Percentiles rank a stretch among this genome's conserved stretches.
These are phyloP conservation scores for Suillus lakei DNA, from an alignment of 768 basidiomycete species.

Conservation along the genomic window DNA sequence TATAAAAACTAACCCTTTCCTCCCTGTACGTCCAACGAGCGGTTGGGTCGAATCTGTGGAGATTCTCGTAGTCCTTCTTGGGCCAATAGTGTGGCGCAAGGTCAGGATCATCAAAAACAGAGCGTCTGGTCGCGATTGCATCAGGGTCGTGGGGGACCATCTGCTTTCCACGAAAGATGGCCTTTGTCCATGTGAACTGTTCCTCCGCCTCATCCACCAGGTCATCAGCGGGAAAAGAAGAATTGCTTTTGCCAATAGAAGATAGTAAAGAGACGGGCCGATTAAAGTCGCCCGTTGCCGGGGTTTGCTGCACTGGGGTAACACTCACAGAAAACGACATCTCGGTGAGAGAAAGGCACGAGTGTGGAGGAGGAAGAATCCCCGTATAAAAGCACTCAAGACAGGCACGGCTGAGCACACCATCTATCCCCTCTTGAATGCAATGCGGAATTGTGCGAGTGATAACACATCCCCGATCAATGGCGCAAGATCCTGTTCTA, in stretches of 20 bases:
- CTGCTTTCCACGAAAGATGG: conserved; percentile 13
- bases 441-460: background rate
- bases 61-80: conserved; percentile 55
- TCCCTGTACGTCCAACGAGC: conserved; percentile 66
- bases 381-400: background rate
- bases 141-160: conserved; percentile 29
- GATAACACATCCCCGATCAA: background rate
- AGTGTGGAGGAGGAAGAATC: background rate
- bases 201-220: conserved; percentile 17
- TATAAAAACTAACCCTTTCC: conserved; percentile 43
- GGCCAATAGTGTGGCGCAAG: conserved; percentile 51
- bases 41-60: conserved; percentile 58
- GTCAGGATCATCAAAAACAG: conserved; percentile 56
- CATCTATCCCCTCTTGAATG: background rate
- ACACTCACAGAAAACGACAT: background rate
- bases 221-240: background rate
- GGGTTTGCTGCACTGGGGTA: background rate
- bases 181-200: conserved; percentile 8
- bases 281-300: background rate
- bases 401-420: background rate
- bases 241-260: conserved; percentile 1
- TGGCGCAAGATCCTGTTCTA: background rate
- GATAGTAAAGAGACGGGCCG: background rate
- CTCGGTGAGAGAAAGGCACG: background rate
- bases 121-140: conserved; percentile 52